These are phyloP conservation scores for Thalassiosira ordinaria DNA, from an alignment of 352 stramenopile species.

Conservation along the genomic window DNA sequence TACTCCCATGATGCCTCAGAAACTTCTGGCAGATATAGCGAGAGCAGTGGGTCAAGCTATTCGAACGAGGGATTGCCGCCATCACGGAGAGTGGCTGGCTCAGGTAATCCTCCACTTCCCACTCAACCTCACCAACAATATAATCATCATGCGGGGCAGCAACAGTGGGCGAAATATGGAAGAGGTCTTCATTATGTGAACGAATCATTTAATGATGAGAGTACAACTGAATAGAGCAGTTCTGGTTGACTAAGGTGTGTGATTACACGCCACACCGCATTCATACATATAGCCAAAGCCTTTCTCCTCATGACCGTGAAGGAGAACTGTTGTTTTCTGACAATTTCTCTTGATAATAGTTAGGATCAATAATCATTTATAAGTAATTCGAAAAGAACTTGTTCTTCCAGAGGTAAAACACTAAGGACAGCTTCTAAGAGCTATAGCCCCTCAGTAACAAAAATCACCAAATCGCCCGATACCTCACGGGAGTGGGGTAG, in stretches of 20 bases:
- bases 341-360: background rate
- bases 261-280: too few species aligned
- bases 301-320: too few species aligned
- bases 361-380: conserved; percentile 4
- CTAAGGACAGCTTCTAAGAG: too few species aligned
- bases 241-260: too few species aligned
- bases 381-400: too few species aligned
- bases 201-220: conserved; percentile 37
- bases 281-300: too few species aligned
- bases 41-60: conserved; percentile 34
- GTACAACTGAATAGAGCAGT: conserved; percentile 33
- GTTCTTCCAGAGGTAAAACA: too few species aligned
- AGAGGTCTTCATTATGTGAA: conserved; percentile 33
- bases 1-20: conserved; percentile 57
- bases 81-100: background rate
- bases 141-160: background rate
- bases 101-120: background rate
- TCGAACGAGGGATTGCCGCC: conserved; percentile 7
- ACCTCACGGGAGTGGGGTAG: too few species aligned
- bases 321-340: too few species aligned
- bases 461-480: too few species aligned
- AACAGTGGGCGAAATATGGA: background rate
- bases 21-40: conserved; percentile 30
- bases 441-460: too few species aligned
- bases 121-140: background rate